Conservation (phyloP, 352 stramenopile genomes). For the Pseudoperonospora humuli region DNA sequence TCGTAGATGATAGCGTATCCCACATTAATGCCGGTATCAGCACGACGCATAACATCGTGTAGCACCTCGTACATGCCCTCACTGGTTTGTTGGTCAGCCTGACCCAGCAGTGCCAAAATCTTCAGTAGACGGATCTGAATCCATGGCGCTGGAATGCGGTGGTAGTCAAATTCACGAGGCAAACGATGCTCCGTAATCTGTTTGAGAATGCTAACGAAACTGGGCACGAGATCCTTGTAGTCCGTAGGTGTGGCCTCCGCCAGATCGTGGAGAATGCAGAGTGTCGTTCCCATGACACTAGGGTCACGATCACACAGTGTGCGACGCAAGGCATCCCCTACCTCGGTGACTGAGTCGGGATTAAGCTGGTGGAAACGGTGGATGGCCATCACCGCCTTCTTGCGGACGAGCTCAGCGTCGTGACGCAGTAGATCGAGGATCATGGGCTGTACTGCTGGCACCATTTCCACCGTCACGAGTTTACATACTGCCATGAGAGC, state of each 20-base stretch:
- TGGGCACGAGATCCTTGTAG: conserved; percentile 99
- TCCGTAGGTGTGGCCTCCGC: conserved; percentile 82
- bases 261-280: conserved; percentile 92
- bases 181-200: conserved; percentile 99
- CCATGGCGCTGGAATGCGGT: conserved; percentile 98
- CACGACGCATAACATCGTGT: conserved; percentile 96
- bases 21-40: conserved; percentile 99
- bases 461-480: conserved; percentile 98
- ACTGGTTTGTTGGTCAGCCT: conserved; percentile 89
- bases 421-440: conserved; percentile 95
- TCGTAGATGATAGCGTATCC: conserved; percentile 99
- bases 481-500: conserved; percentile 93
- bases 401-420: conserved; percentile 95
- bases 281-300: conserved; percentile 95
- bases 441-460: conserved; percentile 92
- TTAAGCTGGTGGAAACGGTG: conserved; percentile 99
- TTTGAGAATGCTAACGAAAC: conserved; percentile 98
- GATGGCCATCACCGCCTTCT: conserved; percentile 98
- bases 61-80: conserved; percentile 99
- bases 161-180: conserved; percentile 98
- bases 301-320: conserved; percentile 98
- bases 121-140: conserved; percentile 98
- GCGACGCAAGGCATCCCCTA: conserved; percentile 90
- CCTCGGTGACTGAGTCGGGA: conserved; percentile 83
- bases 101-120: conserved; percentile 93